Evolutionary conservation across 768 basidiomycete species (phyloP).

Genomic region (Boletus barrowsii): DNA sequence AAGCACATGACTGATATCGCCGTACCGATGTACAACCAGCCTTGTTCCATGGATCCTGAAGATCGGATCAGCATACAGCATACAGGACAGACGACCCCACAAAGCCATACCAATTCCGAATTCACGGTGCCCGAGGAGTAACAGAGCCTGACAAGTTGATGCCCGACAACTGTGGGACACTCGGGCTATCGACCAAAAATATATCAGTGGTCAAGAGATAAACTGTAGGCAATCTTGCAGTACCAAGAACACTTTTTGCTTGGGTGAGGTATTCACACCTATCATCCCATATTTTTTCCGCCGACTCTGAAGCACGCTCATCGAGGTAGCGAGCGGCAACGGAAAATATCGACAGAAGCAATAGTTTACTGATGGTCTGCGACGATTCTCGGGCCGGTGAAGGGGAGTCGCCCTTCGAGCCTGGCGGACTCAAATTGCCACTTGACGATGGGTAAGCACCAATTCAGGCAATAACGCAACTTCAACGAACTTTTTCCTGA

Average conservation of each 20-base stretch:
- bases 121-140: constrained; percentile 79
- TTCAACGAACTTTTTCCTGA: constrained; percentile 29
- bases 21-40: constrained; percentile 78
- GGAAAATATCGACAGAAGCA: constrained; percentile 79
- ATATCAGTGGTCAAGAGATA: neutral
- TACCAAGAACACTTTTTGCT: constrained; percentile 65
- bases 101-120: constrained; percentile 67
- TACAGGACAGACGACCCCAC: neutral
- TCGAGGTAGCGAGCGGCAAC: constrained; percentile 73
- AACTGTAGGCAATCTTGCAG: constrained; percentile 15
- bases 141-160: constrained; percentile 76
- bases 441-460: constrained; percentile 25
- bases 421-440: constrained; percentile 36
- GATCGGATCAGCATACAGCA: constrained; percentile 16
- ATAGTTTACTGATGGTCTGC: constrained; percentile 62
- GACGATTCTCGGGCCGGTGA: constrained; percentile 42
- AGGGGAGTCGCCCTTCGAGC: constrained; percentile 10
- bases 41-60: constrained; percentile 68
- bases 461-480: neutral
- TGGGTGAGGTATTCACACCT: constrained; percentile 61
- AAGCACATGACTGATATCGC: constrained; percentile 1
- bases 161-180: constrained; percentile 65
- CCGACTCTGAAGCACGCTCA: constrained; percentile 41
- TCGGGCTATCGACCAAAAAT: constrained; percentile 41
- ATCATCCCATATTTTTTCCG: constrained; percentile 67